phyloP scores from a whole-genome alignment of 2,329 filamentous ascomycete species.

The Diaporthe vexans region DNA sequence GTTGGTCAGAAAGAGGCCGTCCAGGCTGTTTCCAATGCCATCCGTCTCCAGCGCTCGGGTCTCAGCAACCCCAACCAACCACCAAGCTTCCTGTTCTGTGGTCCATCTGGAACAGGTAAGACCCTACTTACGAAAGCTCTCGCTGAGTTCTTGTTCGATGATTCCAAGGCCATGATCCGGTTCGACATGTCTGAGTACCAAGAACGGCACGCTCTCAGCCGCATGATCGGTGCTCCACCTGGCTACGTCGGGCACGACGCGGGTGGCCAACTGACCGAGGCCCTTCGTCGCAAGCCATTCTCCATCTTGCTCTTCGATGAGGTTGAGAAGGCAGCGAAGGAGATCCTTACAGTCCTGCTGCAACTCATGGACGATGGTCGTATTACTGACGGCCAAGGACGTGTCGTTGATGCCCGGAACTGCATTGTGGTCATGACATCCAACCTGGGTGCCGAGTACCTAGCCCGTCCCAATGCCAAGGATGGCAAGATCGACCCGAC shows the following conservation, averaged over 20 bases:
- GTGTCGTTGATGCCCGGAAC: conserved; percentile 94
- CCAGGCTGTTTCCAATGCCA: conserved; percentile 92
- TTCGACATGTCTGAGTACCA: conserved; percentile 99
- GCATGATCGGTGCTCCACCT: conserved; percentile 97
- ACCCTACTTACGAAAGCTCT: conserved; percentile 96
- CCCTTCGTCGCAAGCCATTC: conserved; percentile 93
- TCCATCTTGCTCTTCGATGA: conserved; percentile 98
- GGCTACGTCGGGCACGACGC: conserved; percentile 98
- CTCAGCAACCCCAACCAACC: conserved; percentile 96
- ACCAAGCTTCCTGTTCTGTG: conserved; percentile 98
- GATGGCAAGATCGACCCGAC: conserved; percentile 89
- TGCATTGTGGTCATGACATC: conserved; percentile 99
- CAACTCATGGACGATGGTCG: conserved; percentile 99
- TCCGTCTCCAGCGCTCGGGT: conserved; percentile 93
- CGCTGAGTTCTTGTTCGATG: conserved; percentile 98
- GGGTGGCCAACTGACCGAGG: conserved; percentile 95
- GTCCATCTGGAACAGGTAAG: conserved; percentile 98
- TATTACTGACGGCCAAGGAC: conserved; percentile 97
- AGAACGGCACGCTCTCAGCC: conserved; percentile 92
- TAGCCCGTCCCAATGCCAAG: conserved; percentile 81
- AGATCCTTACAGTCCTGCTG: conserved; percentile 95
- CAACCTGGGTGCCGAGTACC: conserved; percentile 94
- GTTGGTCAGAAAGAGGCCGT: conserved; percentile 97
- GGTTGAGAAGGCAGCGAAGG: conserved; percentile 98
- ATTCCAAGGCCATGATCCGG: conserved; percentile 96